A percentile compares a stretch with the other conserved stretches of the same genome.
Conservation (phyloP, 805 yeast species). For the Blastobotrys americana region DNA sequence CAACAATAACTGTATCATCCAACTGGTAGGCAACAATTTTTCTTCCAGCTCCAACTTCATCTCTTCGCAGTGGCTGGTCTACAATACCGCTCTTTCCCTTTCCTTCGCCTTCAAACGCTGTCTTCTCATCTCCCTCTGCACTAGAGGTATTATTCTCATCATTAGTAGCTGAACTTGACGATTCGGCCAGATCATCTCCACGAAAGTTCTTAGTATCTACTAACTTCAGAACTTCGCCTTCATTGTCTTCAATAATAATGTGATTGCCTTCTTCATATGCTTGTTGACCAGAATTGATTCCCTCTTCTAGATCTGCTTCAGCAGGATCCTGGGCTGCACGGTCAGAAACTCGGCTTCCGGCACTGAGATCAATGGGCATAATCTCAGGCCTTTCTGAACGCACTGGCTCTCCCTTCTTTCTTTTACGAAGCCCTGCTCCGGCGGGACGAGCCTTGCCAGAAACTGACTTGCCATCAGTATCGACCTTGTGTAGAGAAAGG, state of each 20-base stretch:
- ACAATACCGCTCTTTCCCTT: not conserved
- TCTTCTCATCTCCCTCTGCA: slow-evolving; percentile 16
- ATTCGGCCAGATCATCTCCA: not conserved
- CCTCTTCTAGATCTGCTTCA: slow-evolving; percentile 19
- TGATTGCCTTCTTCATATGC: slow-evolving; percentile 65
- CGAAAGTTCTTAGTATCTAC: slow-evolving; percentile 28
- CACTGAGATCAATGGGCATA: slow-evolving; percentile 20
- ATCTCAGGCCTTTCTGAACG: slow-evolving; percentile 20
- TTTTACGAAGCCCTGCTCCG: slow-evolving; percentile 20
- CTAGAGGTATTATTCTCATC: not conserved
- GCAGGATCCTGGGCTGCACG: slow-evolving; percentile 14
- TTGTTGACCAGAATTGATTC: slow-evolving; percentile 24
- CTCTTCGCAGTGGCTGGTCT: not conserved
- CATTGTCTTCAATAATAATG: slow-evolving; percentile 70
- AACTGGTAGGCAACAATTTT: slow-evolving; percentile 65
- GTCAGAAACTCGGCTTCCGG: slow-evolving; percentile 13
- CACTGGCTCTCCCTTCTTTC: slow-evolving; percentile 13
- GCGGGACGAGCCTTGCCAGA: slow-evolving; percentile 17
- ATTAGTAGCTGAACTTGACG: not conserved
- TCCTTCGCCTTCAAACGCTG: slow-evolving; percentile 16
- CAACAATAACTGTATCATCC: slow-evolving; percentile 72
- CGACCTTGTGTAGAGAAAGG: slow-evolving; percentile 75
- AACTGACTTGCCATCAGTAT: slow-evolving; percentile 42
- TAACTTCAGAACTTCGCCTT: slow-evolving; percentile 72
- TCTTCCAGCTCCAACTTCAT: not conserved